Evolutionary conservation across 768 basidiomycete genomes (phyloP).

Genomic region (Suillus brevipes): DNA sequence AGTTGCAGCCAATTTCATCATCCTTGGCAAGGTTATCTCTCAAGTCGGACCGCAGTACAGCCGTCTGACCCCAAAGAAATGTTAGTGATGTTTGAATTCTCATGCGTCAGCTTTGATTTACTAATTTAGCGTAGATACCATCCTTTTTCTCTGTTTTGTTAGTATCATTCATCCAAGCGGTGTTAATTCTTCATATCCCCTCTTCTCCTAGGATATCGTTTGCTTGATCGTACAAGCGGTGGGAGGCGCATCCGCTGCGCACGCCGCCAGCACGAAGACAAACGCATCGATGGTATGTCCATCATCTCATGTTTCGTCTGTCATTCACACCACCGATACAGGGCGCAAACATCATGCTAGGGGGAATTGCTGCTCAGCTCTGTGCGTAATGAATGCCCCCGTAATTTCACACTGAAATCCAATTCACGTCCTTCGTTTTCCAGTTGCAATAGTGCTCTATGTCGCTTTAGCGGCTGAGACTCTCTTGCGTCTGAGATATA

Average conservation of each 20-base stretch:
- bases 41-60: constrained; percentile 50
- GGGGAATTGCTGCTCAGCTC: constrained; percentile 63
- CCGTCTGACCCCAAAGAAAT: constrained; percentile 38
- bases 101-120: background rate
- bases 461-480: constrained; percentile 46
- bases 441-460: constrained; percentile 47
- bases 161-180: background rate
- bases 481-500: constrained; percentile 39
- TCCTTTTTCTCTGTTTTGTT: constrained; percentile 15
- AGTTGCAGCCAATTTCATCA: constrained; percentile 56
- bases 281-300: constrained; percentile 19
- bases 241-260: constrained; percentile 48
- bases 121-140: constrained; percentile 13
- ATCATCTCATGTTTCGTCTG: background rate
- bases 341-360: constrained; percentile 60
- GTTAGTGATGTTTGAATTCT: constrained; percentile 16
- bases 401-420: constrained; percentile 19
- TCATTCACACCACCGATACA: constrained; percentile 17
- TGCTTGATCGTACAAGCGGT: constrained; percentile 41
- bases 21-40: constrained; percentile 48
- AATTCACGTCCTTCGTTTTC: constrained; percentile 12
- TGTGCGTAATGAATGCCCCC: constrained; percentile 32
- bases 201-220: constrained; percentile 31
- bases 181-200: background rate
- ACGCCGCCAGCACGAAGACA: constrained; percentile 27